Conservation (phyloP, 148 eudicot species). For the Chenopodium quinoa region DNA sequence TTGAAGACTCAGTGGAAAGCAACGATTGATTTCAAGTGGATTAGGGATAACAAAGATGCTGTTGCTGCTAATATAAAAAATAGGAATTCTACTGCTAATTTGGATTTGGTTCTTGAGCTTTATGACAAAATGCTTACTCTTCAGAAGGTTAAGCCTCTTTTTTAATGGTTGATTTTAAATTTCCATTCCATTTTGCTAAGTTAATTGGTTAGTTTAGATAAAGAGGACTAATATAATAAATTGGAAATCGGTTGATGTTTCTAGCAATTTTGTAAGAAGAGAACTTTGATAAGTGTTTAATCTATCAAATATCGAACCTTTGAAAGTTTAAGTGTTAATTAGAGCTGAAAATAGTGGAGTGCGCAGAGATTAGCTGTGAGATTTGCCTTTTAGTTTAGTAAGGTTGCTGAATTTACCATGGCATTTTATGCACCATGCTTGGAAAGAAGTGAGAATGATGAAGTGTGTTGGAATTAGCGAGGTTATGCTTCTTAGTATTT, state of each 20-base stretch:
- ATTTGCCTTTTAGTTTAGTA: neutral
- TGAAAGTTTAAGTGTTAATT: neutral
- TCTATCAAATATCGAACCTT: neutral
- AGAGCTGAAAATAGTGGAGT: neutral
- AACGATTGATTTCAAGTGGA: slow-evolving; percentile 90
- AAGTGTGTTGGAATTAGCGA: neutral
- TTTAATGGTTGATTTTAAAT: neutral
- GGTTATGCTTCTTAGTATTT: neutral
- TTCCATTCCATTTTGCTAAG: neutral
- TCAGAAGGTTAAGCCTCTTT: slow-evolving; percentile 62
- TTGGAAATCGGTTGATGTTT: neutral
- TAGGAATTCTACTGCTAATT: slow-evolving; percentile 69
- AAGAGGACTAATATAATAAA: neutral
- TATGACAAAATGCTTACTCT: slow-evolving; percentile 59
- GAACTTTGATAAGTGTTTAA: neutral
- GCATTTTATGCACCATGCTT: neutral
- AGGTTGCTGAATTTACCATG: neutral
- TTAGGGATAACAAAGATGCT: slow-evolving; percentile 62
- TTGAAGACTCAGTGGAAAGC: slow-evolving; percentile 85
- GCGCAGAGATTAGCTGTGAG: neutral
- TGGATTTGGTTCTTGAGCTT: slow-evolving; percentile 76
- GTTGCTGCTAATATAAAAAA: slow-evolving; percentile 68
- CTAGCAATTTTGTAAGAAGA: neutral
- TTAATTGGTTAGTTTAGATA: neutral
- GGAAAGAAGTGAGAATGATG: neutral